Conservation (phyloP, 495 filamentous ascomycete genomes). For the Amniculicola lignicola region DNA sequence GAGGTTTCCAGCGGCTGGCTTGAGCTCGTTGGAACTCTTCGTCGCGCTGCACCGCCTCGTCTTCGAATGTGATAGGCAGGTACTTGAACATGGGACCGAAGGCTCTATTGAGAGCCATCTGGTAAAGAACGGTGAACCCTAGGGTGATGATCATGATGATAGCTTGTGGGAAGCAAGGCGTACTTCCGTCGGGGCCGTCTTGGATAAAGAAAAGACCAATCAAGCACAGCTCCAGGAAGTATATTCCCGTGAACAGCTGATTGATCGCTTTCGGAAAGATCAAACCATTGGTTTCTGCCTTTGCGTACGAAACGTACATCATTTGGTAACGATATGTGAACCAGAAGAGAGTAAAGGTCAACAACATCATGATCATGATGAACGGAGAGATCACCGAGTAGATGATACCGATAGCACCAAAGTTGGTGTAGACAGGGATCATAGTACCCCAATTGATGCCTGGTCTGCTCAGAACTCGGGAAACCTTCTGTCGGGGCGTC, state of each 20-base stretch:
- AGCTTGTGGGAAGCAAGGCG: conserved; percentile 73
- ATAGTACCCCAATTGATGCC: conserved; percentile 86
- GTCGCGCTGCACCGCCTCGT: conserved; percentile 85
- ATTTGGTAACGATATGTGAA: conserved; percentile 95
- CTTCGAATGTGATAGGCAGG: conserved; percentile 91
- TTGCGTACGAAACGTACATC: conserved; percentile 90
- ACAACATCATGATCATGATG: conserved; percentile 88
- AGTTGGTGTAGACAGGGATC: conserved; percentile 93
- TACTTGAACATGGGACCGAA: conserved; percentile 86
- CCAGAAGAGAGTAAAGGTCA: conserved; percentile 94
- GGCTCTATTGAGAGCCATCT: conserved; percentile 75
- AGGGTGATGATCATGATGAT: conserved; percentile 82
- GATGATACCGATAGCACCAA: conserved; percentile 88
- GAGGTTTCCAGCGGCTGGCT: conserved; percentile 45
- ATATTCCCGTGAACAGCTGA: conserved; percentile 91
- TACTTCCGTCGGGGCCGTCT: conserved; percentile 54
- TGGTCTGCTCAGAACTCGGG: conserved; percentile 72
- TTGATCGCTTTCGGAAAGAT: conserved; percentile 93
- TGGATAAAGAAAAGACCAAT: conserved; percentile 91
- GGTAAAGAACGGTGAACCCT: conserved; percentile 72
- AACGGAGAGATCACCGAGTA: conserved; percentile 88
- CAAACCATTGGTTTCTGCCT: conserved; percentile 86
- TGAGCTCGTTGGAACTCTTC: conserved; percentile 81
- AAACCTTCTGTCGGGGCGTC: conserved; percentile 87
- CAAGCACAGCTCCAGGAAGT: conserved; percentile 89